Base-by-base conservation (phyloP, 495 filamentous ascomycete species). In the Penicillium goetzii region DNA sequence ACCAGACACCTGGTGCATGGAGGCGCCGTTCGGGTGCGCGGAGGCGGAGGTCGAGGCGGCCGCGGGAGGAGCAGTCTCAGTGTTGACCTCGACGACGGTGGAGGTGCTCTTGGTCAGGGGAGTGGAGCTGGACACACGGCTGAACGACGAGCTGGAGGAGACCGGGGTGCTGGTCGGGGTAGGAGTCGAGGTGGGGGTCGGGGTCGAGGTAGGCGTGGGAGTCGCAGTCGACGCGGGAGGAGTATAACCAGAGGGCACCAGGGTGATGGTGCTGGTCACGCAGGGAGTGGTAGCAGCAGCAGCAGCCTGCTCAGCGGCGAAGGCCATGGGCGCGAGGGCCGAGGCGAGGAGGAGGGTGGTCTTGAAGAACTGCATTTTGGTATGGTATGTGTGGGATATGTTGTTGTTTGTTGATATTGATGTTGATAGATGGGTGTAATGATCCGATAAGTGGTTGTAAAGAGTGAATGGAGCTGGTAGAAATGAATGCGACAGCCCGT, bases 401-500 rank as follows among this genome's bases (percentile, higher is more conserved):
- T 26, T 45, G 36, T 53, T 23, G 32, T 38, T 38, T 61, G 49
- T 65, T 57, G 43, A 55, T 65, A 21, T 60, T 63, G 49, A 34
- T 61, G 23, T 38, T 62, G 34, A 26, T 62, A 47, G 50, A 10
- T 49, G 26, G 28, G n/a, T 49, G 23, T 41, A 33, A 26, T 28
- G 47, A 28, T 53, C 30, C n/a, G 50, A 53, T 10, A 15, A 12
- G 10, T 33, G 25, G 25, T 28, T 52, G 26, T 11, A 79, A 74
- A 68, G 75, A 79, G 66, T 66, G 77, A 72, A 75, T 77, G 67
- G 69, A 72, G 69, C 73, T 74, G 72, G 63, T 12, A 47, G 19
- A 70, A 79, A 78, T 61, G 74, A 79, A 68, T 68, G 65, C 40
- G 73, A 75, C 74, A 75, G 76, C 72, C 70, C 75, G 73, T 72